Base-by-base conservation (phyloP, 177 flowering plant species). In the Telopea speciosissima region DNA sequence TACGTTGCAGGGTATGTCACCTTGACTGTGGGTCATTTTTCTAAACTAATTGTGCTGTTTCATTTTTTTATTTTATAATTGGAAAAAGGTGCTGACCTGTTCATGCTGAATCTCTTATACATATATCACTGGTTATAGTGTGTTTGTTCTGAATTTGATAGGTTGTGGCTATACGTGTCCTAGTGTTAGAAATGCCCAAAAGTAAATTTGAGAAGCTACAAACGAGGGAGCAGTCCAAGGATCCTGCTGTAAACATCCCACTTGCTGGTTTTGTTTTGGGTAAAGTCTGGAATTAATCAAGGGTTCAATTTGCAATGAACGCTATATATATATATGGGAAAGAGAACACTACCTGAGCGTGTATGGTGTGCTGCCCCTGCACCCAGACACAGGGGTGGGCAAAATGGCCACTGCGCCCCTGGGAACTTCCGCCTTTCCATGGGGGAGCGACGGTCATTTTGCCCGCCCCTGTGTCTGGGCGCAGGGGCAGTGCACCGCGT, bases 241-340 rank as follows among this genome's bases (percentile, higher is more conserved):
- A 44, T 22, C 69, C 81, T 54, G 70, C 62, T 24, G 42, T 83
- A 65, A 72, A 81, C 64, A 84, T 93, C 66, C 88, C 90, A 42
- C 83, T 90, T 75, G 93, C 92, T 72, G 85, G 87, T 76, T 88
- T 93, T 81, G 65, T 91, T 22, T 66, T 93, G 75, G 98, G 97
- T 89, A 81, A 28, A 66, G 81, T 72, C 7, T 62, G 17, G 16
- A 9, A 2, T 24, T 62, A 2, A 62, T 24, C 31, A 14, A 24
- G 25, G 23, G 64, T 25, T 25, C 64, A 62, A 25, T 24, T 24
- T 28, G 64, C 21, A 62, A 62, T 23, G 64, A n/a, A n/a, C n/a
- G n/a, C n/a, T n/a, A n/a, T n/a, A n/a, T n/a, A n/a, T n/a, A n/a
- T n/a, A n/a, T n/a, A n/a, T n/a, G n/a, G n/a, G n/a, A n/a, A n/a